These are phyloP conservation scores for Aspergillus cejpii DNA, from an alignment of 2,329 filamentous ascomycete species.

Conservation along the genomic window DNA sequence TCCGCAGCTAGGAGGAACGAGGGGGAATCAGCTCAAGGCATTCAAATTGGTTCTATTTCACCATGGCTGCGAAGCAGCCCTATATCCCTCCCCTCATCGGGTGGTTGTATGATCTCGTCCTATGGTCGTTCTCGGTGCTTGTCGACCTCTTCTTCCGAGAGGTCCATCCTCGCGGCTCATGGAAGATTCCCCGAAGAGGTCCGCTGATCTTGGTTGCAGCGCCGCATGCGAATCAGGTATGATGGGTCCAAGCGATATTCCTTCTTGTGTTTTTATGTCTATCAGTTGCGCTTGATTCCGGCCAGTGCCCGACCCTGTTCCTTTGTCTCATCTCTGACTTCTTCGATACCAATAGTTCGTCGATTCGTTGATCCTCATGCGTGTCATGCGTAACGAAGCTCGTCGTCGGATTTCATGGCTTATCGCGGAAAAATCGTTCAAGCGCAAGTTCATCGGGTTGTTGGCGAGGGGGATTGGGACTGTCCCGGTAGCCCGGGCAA, in stretches of 20 bases:
- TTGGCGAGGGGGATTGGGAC: conserved; percentile 77
- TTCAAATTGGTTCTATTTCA: conserved; percentile 4
- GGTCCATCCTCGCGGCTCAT: conserved; percentile 87
- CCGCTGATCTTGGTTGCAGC: conserved; percentile 94
- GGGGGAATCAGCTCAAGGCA: background rate
- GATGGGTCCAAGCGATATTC: conserved; percentile 14
- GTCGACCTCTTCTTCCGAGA: conserved; percentile 97
- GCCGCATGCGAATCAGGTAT: conserved; percentile 89
- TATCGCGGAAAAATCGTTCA: conserved; percentile 92
- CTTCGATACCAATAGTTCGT: conserved; percentile 60
- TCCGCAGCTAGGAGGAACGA: background rate
- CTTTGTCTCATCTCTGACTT: conserved; percentile 8
- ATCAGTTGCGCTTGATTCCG: background rate
- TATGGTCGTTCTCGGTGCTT: conserved; percentile 56
- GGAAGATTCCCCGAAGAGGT: conserved; percentile 83
- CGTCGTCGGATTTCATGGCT: conserved; percentile 85
- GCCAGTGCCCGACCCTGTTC: background rate
- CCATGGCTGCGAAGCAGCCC: conserved; percentile 33
- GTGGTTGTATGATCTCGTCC: conserved; percentile 46
- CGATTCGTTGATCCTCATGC: conserved; percentile 88
- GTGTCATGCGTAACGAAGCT: conserved; percentile 78
- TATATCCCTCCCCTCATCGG: conserved; percentile 42
- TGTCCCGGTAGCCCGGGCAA: conserved; percentile 85
- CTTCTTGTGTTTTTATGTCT: background rate
- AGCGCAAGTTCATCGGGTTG: conserved; percentile 80